Percentiles rank a stretch among this genome's conserved stretches.
Evolutionary conservation across 2,329 filamentous ascomycete genomes (phyloP).

Genomic region (Fusarium circinatum): DNA sequence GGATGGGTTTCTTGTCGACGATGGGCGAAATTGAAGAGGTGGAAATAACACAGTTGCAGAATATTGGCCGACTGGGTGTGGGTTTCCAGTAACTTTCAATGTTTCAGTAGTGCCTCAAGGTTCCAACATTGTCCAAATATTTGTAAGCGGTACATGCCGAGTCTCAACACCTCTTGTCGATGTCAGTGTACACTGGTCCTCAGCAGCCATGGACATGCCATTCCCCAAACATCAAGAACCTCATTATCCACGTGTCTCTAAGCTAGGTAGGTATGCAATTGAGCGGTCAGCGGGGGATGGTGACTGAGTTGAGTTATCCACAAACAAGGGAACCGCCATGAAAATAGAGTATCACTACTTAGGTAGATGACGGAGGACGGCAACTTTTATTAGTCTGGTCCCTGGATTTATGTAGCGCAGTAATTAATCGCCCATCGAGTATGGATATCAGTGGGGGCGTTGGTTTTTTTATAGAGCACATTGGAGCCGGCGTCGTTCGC

Average conservation of each 20-base stretch:
- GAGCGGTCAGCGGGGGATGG: background rate
- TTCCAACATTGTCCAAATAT: background rate
- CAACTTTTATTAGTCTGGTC: constrained; percentile 24
- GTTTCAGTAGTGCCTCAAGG: background rate
- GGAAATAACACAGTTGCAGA: background rate
- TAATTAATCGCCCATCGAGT: constrained; percentile 2
- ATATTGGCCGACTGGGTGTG: background rate
- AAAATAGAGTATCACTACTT: background rate
- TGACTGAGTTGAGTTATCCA: background rate
- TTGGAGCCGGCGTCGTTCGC: constrained; percentile 8
- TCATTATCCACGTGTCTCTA: background rate
- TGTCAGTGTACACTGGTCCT: background rate
- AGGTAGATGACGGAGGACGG: background rate
- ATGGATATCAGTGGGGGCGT: constrained; percentile 22
- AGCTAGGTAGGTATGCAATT: background rate
- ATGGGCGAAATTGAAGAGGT: background rate
- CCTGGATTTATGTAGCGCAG: constrained; percentile 21
- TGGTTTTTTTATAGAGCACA: constrained; percentile 16
- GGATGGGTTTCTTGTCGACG: background rate
- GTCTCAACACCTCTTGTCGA: background rate
- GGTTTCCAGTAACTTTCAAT: background rate
- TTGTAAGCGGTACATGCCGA: background rate
- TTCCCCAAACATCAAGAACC: background rate
- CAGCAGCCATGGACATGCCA: background rate
- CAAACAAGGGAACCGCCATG: constrained; percentile 2